A percentile compares a stretch with the other conserved stretches of the same genome.
phyloP scores from a whole-genome alignment of 176 grass and related monocot genomes.

The Oryza glaberrima region DNA sequence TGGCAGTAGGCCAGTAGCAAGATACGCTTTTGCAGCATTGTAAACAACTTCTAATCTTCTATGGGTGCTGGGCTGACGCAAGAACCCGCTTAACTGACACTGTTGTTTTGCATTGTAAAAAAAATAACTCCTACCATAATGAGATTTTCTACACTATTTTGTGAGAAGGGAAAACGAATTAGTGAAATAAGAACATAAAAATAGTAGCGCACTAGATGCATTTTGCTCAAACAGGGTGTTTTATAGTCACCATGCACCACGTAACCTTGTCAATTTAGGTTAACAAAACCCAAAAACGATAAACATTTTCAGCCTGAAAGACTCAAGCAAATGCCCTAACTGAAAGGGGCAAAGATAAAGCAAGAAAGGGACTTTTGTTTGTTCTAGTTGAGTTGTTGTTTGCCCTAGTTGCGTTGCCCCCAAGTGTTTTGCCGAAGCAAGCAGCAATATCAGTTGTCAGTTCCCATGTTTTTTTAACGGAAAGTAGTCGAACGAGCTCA shows the following conservation, averaged over 20 bases:
- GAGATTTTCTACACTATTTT: neutral
- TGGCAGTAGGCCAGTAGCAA: neutral
- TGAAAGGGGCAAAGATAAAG: neutral
- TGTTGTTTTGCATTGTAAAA: neutral
- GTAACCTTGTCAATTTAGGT: neutral
- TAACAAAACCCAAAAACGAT: neutral
- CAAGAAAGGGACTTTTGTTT: no score
- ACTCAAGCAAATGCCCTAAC: neutral
- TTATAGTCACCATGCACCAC: neutral
- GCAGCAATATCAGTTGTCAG: neutral
- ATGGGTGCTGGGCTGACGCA: neutral
- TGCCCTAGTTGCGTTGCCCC: neutral
- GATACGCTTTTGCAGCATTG: neutral
- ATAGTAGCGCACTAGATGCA: neutral
- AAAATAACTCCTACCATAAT: neutral
- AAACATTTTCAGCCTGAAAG: neutral
- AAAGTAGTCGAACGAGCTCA: neutral
- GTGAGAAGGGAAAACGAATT: neutral
- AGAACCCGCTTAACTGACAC: neutral
- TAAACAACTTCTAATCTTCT: neutral
- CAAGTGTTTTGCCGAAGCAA: neutral
- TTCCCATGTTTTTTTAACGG: neutral
- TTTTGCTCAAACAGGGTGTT: neutral
- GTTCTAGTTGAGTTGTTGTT: neutral
- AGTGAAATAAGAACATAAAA: neutral